A percentile compares a stretch with the other conserved stretches of the same genome.
These are phyloP conservation scores for Penicillium cataractarum DNA, from an alignment of 495 filamentous ascomycete genomes.

Conservation along the genomic window DNA sequence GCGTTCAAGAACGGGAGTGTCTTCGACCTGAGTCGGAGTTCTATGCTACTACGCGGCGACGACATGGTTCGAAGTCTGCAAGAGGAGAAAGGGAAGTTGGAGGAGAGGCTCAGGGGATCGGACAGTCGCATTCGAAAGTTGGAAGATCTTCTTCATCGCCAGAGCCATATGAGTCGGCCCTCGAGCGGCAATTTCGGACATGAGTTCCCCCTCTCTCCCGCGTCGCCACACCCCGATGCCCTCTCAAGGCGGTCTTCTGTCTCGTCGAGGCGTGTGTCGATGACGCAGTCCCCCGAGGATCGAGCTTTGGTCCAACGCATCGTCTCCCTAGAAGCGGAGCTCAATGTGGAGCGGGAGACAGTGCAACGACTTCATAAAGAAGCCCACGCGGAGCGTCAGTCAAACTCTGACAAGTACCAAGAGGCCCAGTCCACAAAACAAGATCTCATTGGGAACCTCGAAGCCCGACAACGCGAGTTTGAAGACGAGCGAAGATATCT, in stretches of 20 bases:
- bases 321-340: constrained; percentile 79
- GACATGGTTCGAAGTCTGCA: constrained; percentile 74
- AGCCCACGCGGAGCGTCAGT: constrained; percentile 65
- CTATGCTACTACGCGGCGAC: constrained; percentile 78
- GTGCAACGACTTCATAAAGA: constrained; percentile 61
- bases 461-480: constrained; percentile 88
- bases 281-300: constrained; percentile 66
- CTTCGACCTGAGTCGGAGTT: constrained; percentile 80
- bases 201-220: constrained; percentile 51
- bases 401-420: constrained; percentile 69
- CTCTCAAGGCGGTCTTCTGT: constrained; percentile 64
- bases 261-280: constrained; percentile 68
- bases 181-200: constrained; percentile 67
- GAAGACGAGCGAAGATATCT: constrained; percentile 78
- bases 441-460: constrained; percentile 92
- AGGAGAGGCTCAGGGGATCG: constrained; percentile 81
- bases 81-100: constrained; percentile 76
- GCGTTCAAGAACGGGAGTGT: constrained; percentile 96
- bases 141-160: constrained; percentile 90
- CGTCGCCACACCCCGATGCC: constrained; percentile 58
- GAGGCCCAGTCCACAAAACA: constrained; percentile 90
- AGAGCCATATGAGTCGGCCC: constrained; percentile 72
- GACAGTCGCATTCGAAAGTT: constrained; percentile 90
- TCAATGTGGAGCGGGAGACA: constrained; percentile 65
- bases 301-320: constrained; percentile 69